Conservation (phyloP, 179 eudicot species). For the Actinidia arguta region DNA sequence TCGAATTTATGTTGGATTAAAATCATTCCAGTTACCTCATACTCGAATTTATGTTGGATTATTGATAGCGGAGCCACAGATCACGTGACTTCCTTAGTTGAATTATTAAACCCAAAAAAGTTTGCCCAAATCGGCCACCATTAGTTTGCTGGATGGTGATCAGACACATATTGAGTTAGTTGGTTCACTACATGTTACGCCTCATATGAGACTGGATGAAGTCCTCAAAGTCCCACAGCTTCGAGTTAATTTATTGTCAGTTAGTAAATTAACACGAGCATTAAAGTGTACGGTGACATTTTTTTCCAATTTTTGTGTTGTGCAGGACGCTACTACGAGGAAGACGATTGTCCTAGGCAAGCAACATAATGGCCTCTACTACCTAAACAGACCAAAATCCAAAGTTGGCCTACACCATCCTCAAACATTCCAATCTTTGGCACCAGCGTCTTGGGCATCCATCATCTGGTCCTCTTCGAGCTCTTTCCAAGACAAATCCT, state of each 20-base stretch:
- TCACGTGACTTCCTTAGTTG: slow-evolving; percentile 2
- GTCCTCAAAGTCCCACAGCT: slow-evolving; percentile 9
- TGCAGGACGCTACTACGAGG: slow-evolving; percentile 1
- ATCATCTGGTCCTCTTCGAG: neutral
- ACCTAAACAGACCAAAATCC: neutral
- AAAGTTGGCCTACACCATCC: too few relatives aligned
- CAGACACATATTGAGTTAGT: neutral
- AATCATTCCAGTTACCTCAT: neutral
- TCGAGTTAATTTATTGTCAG: slow-evolving; percentile 6
- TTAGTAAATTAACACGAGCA: neutral
- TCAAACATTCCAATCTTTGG: too few relatives aligned
- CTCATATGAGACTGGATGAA: neutral
- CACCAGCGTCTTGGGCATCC: neutral
- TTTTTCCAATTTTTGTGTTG: slow-evolving; percentile 9
- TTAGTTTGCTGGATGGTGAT: neutral
- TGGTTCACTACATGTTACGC: neutral
- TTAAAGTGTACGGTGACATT: neutral
- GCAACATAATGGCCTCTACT: slow-evolving; percentile 15
- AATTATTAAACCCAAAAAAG: neutral
- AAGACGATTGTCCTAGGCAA: slow-evolving; percentile 20
- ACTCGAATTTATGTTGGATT: neutral
- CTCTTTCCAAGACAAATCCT: neutral
- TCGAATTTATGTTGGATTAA: neutral
- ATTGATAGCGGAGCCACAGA: slow-evolving; percentile 17
- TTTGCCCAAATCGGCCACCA: neutral